Evolutionary conservation across 116 monocot genomes (phyloP).

Genomic region (Dioscorea cayenensis): DNA sequence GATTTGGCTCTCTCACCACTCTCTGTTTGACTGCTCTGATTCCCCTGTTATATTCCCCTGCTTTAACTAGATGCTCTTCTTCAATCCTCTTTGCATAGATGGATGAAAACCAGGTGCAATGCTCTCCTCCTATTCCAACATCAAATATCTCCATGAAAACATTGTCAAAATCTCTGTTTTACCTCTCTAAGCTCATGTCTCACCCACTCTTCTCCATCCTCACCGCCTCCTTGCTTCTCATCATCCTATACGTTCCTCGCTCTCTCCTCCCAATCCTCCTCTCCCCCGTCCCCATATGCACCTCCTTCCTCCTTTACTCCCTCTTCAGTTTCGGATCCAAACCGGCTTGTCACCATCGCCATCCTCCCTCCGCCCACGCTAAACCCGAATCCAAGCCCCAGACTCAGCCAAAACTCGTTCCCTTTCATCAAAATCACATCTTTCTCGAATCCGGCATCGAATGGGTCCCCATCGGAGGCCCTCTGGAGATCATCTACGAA

Average conservation of each 20-base stretch:
- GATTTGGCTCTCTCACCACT: no score
- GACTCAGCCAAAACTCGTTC: background rate
- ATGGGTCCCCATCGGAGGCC: slow-evolving; percentile 17
- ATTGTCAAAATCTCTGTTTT: background rate
- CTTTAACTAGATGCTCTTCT: background rate
- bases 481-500: slow-evolving; percentile 54
- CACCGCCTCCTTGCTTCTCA: slow-evolving; percentile 17
- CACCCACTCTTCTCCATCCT: slow-evolving; percentile 23
- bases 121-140: background rate
- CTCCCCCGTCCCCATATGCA: slow-evolving; percentile 26
- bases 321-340: slow-evolving; percentile 14
- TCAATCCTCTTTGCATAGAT: background rate
- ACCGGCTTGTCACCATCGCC: background rate
- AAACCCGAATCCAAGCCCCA: background rate
- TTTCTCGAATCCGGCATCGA: background rate
- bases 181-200: slow-evolving; percentile 1
- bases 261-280: slow-evolving; percentile 20
- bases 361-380: background rate
- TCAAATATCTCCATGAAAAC: no score
- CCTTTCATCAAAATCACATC: slow-evolving; percentile 1
- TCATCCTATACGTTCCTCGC: slow-evolving; percentile 32
- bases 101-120: background rate
- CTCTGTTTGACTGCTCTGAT: background rate
- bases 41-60: background rate
- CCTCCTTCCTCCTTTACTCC: background rate